phyloP scores from a whole-genome alignment of 2,329 filamentous ascomycete species.

The Ophiobolus disseminans region DNA sequence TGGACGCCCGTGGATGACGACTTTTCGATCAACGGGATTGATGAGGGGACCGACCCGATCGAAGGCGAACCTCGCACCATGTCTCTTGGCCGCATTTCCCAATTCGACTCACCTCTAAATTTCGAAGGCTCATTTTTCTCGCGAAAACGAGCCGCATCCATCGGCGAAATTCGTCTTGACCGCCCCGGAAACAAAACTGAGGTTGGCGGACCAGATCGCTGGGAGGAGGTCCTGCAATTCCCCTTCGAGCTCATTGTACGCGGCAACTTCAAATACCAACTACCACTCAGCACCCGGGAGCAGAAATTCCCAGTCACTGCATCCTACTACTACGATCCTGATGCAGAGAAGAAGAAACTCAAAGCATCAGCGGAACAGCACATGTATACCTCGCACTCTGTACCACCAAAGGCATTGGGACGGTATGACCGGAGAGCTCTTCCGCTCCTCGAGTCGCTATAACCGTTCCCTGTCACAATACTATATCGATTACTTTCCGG shows the following conservation, averaged over 20 bases:
- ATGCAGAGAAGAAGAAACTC: constrained; percentile 44
- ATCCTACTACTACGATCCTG: constrained; percentile 45
- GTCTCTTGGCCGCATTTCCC: constrained; percentile 85
- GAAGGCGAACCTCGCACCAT: constrained; percentile 78
- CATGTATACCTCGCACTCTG: constrained; percentile 14
- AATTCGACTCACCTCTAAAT: constrained; percentile 84
- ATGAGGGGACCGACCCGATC: constrained; percentile 68
- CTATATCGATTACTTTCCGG: constrained; percentile 20
- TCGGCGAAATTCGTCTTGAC: constrained; percentile 81
- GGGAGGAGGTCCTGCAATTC: constrained; percentile 89
- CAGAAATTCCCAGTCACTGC: constrained; percentile 60
- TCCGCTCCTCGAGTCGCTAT: constrained; percentile 18
- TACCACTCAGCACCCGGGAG: constrained; percentile 64
- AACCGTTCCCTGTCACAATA: constrained; percentile 29
- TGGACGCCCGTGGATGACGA: constrained; percentile 33
- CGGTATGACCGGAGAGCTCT: constrained; percentile 39
- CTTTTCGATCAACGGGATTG: constrained; percentile 38
- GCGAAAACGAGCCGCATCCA: constrained; percentile 72
- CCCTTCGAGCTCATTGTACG: constrained; percentile 93
- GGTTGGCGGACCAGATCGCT: constrained; percentile 79
- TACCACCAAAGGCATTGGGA: constrained; percentile 34
- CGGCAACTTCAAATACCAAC: constrained; percentile 84
- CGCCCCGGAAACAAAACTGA: constrained; percentile 89
- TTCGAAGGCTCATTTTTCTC: constrained; percentile 92
- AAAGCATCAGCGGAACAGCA: constrained; percentile 16